Evolutionary conservation across 2,329 filamentous ascomycete species (phyloP), one percentile per base, ranked within the genome.

Genomic region (Xylaria hypoxylon): DNA sequence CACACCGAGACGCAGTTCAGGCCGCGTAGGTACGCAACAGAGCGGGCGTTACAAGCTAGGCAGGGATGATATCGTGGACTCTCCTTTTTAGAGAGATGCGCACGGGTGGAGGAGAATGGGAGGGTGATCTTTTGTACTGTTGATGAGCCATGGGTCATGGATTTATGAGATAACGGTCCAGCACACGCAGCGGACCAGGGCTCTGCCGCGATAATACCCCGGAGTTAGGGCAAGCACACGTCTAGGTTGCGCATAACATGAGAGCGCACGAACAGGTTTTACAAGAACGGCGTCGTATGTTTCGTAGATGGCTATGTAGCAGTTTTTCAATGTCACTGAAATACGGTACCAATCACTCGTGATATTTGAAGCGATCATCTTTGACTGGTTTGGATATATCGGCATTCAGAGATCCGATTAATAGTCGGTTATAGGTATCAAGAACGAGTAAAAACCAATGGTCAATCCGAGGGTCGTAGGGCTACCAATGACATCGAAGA

Each of bases 1-100:
- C 75, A 84, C 80, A 68, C 85, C 77, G 62, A 80, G 85, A 44
- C 81, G 84, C 68, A 84, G 82, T 69, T 81, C 83, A 2, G 83
- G 83, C 5, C 80, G 86, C 2, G 82, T 90, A 53, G 82, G 84
- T 1, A 86, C 81, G 1, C 80, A 79, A 44, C 80, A 84, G 24
- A 89, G 87, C 68, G 85, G 87, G 1, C 84, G 89, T 24, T 92
- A 92, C 75, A 93, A 93, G 81, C 83, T 97, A 53, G 89, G 90
- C 58, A 89, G 87, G 76, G 91, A 94, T 47, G 93, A 97, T 63
- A 90, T 97, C 72, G 95, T 98, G 26, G 90, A 97, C 75, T 85
- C 86, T 40, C 85, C 86, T 13, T 90, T 85, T 73, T 89, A 77
- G 77, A 19, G 38, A 50, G 19, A 45, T 11, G 6, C 11, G 26